Evolutionary conservation across 176 grass and related monocot species (phyloP).

Genomic region (barley (Hordeum vulgare)): DNA sequence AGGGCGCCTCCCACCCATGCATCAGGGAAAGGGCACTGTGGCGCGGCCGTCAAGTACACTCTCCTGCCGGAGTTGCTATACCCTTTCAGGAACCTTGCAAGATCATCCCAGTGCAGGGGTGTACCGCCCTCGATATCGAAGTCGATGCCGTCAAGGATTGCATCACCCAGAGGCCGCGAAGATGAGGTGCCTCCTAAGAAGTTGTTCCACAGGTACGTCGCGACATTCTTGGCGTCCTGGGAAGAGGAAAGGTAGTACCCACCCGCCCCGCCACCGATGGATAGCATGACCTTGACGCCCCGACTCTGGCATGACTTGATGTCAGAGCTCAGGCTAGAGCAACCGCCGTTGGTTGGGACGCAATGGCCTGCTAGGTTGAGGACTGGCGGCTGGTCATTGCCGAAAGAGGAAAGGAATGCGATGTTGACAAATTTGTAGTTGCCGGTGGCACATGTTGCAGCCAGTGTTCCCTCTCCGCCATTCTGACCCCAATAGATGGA

Average conservation of each 20-base stretch:
- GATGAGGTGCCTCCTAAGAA: not conserved
- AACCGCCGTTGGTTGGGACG: not conserved
- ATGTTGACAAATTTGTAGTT: not conserved
- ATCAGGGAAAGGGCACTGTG: slow-evolving; percentile 47
- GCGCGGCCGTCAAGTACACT: slow-evolving; percentile 37
- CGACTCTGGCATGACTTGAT: not conserved
- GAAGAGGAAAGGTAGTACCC: not conserved
- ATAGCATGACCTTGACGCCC: not conserved
- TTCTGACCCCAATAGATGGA: not conserved
- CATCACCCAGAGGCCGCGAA: not conserved
- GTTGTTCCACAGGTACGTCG: not conserved
- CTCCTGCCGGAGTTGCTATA: slow-evolving; percentile 19
- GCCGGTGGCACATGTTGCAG: not conserved
- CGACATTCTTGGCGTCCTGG: not conserved
- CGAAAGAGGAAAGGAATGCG: not conserved
- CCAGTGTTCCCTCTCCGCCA: not conserved
- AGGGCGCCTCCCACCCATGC: slow-evolving; percentile 32
- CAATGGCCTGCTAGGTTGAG: not conserved
- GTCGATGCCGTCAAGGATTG: not conserved
- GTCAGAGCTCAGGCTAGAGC: not conserved
- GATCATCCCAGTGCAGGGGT: not conserved
- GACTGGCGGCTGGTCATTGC: not conserved
- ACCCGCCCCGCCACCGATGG: not conserved
- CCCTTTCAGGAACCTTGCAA: slow-evolving; percentile 28
- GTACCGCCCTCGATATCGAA: not conserved